A percentile compares a stretch with the other conserved stretches of the same genome.
Conservation (phyloP, 768 basidiomycete species). For the Psilocybe cubensis region DNA sequence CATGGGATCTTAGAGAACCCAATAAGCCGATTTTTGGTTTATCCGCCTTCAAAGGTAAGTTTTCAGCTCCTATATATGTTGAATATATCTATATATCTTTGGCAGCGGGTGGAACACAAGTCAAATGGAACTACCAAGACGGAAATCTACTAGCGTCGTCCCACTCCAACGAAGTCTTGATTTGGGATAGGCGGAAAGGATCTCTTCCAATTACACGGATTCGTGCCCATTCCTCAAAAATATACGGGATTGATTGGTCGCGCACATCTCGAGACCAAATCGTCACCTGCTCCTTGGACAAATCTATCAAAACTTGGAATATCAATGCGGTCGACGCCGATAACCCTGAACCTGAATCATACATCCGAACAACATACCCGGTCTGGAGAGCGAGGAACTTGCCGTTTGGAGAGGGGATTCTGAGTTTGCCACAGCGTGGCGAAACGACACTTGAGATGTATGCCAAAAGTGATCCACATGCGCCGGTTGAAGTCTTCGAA, state of each 20-base stretch:
- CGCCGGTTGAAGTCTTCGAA: constrained; percentile 75
- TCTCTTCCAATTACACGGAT: constrained; percentile 79
- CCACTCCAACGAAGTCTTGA: constrained; percentile 82
- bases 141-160: constrained; percentile 88
- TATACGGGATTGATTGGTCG: constrained; percentile 98
- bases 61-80: neutral
- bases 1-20: constrained; percentile 84
- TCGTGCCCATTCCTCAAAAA: constrained; percentile 85
- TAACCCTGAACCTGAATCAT: constrained; percentile 42
- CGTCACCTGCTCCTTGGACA: constrained; percentile 94
- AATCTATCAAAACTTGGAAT: constrained; percentile 89
- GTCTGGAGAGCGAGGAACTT: constrained; percentile 94
- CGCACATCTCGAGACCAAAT: constrained; percentile 74
- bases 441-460: constrained; percentile 88
- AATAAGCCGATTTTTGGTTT: constrained; percentile 77
- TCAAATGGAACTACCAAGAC: constrained; percentile 95
- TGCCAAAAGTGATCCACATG: constrained; percentile 39
- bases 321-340: constrained; percentile 35
- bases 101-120: constrained; percentile 86
- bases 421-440: constrained; percentile 89
- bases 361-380: constrained; percentile 80
- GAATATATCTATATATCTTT: neutral
- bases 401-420: constrained; percentile 88
- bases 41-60: constrained; percentile 48
- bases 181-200: constrained; percentile 98